Evolutionary conservation across 768 basidiomycete genomes (phyloP).

Genomic region (Gelatoporia subvermispora): DNA sequence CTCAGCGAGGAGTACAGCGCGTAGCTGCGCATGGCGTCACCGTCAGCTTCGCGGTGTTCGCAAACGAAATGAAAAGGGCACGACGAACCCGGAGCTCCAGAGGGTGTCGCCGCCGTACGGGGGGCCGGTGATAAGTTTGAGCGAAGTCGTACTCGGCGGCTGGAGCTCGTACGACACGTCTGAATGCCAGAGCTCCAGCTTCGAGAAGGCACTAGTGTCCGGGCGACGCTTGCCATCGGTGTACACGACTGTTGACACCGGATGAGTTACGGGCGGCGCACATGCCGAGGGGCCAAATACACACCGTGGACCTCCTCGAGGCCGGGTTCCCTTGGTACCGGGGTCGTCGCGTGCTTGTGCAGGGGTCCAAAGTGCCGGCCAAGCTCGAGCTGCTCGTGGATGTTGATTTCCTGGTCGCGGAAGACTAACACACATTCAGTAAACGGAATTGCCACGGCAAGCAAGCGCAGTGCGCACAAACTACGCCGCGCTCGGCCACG

Average conservation of each 20-base stretch:
- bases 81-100: slow-evolving; percentile 65
- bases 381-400: slow-evolving; percentile 68
- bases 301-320: slow-evolving; percentile 72
- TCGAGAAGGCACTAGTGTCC: slow-evolving; percentile 61
- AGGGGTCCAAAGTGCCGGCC: slow-evolving; percentile 68
- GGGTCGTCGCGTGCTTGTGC: slow-evolving; percentile 81
- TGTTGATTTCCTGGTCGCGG: slow-evolving; percentile 66
- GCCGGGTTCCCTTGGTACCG: slow-evolving; percentile 63
- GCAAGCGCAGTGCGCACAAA: slow-evolving; percentile 44
- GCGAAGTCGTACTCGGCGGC: slow-evolving; percentile 74
- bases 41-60: neutral
- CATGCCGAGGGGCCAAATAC: slow-evolving; percentile 10
- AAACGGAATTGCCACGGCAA: neutral
- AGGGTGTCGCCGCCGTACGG: slow-evolving; percentile 75
- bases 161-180: slow-evolving; percentile 82
- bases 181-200: slow-evolving; percentile 76
- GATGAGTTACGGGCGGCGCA: slow-evolving; percentile 2
- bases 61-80: neutral
- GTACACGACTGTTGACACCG: slow-evolving; percentile 53
- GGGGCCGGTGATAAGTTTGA: slow-evolving; percentile 68
- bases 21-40: slow-evolving; percentile 41
- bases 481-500: slow-evolving; percentile 70
- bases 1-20: slow-evolving; percentile 83
- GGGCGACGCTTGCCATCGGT: slow-evolving; percentile 61
- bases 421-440: slow-evolving; percentile 45